Evolutionary conservation across 768 basidiomycete genomes (phyloP), one percentile per base, ranked within the genome.

Genomic region (Kwoniella botswanensis): DNA sequence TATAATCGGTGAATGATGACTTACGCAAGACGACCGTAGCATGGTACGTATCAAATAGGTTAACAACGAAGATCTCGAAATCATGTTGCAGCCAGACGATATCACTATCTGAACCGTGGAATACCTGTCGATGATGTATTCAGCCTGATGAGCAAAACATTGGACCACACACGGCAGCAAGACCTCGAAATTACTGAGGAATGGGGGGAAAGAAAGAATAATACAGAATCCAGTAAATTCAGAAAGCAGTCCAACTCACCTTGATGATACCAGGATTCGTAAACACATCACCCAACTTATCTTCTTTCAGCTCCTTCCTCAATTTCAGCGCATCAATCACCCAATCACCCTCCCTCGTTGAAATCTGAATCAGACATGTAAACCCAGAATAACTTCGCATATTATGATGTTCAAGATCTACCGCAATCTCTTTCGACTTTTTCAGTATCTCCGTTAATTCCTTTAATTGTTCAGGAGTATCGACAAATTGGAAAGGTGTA

Each of bases 81-180:
- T 98, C 91, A 83, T 94, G 92, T 81, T 99, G 96, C 18, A 98
- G 87, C 97, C 97, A 98, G 5, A 94, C 85, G 54, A 98, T 90
- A 80, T 99, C 97, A 70, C 90, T 92, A 46, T 94, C 92, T 1
- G 96, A 93, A 29, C 97, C 96, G 83, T 98, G 97, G 71, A 99
- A 90, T 7, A 96, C 91, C 93, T 94, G 70, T 1, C 26, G 17
- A 22, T 9, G 52, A 55, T 21, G 4, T 4, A 50, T 50, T 12
- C 44, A 17, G 17, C 6, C 35, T 6, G 35, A 35, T 35, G 6
- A 35, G 35, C 35, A 35, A 35, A 6, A 35, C 35, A 35, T 26
- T 7, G 35, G 7, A 35, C 35, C 35, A 9, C 4, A 35, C 35
- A 6, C 35, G 35, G 35, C 7, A 35, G 35, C 3, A 35, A 35